Evolutionary conservation across 1,139 yeast genomes (phyloP), one percentile per base, ranked within the genome.

Genomic region (Taphrina betulina): DNA sequence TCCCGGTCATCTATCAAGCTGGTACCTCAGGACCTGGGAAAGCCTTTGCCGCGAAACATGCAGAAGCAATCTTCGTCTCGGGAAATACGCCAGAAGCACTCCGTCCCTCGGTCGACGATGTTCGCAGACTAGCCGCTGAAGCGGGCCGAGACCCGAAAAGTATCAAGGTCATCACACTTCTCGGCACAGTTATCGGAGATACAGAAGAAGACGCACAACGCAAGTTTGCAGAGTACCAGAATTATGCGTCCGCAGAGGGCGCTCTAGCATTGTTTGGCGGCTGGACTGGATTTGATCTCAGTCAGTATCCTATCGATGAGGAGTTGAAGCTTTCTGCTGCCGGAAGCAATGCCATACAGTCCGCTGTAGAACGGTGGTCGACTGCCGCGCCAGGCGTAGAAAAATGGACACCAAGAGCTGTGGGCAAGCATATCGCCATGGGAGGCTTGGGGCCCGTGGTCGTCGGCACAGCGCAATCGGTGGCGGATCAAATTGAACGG

Each of bases 1-100:
- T 73, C 7, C 76, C 76, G 1, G 71, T 73, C 22, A 65, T 74
- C 31, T 64, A 72, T 33, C 76, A 73, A 62, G 77, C 77, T 2
- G 77, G 76, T 19, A 68, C 75, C 24, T 72, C 76, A 1, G 64
- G 68, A 16, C 68, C 68, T 5, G 77, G 77, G 3, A 67, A 69
- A 33, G 68, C 68, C 4, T 71, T 70, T 60, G 75, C 76, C 17
- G 74, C 76, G 23, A 68, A 68, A 53, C 68, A 71, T 64, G 75
- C 75, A 1, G 77, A 73, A 58, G 69, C 68, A 10, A 71, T 72
- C 3, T 72, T 70, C 58, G 59, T 60, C 17, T 44, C 57, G 3
- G 62, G 62, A 0, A 36, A 58, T 20, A 31, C 59, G 3, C 60
- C 62, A 2, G 53, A 41, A 23, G 29, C 22, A 14, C 46, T 50